Base-by-base conservation (phyloP, 257 asterid genomes). In the Fraxinus excelsior region DNA sequence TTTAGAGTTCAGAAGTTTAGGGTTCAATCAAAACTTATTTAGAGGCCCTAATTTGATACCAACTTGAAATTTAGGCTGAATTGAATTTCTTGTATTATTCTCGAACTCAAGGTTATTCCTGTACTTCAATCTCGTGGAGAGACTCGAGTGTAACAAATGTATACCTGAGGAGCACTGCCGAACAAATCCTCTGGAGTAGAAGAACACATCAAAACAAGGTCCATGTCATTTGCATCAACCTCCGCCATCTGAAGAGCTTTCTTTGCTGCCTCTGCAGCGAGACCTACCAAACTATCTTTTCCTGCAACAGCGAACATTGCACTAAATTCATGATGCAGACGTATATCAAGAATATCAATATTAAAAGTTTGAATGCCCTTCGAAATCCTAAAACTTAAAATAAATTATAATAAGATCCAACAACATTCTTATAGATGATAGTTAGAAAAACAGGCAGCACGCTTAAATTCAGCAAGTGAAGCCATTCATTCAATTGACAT, bases 111-210 rank as follows among this genome's bases (percentile, higher is more conserved):
- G 1, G 40, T 6, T 35, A 35, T 35, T 38, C 46, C 13, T 38
- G 46, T 38, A 38, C 46, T 38, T 38, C 46, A 38, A 38, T 38
- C 46, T 38, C 11, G 49, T 2, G 49, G 49, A 40, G 64, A 53
- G 9, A 53, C 23, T 53, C 64, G 11, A 19, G 64, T 53, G 11
- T 53, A 53, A 53, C 53, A 35, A 29, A 9, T 40, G 18, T 75
- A n/a, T 87, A 92, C 98, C 97, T 94, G 98, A 19, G 98, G 91
- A 26, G 97, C 97, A 83, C 96, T 90, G 53, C 97, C 98, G 76
- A 94, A 94, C 58, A 92, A 83, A 82, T 90, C 97, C 73, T 89
- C 98, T 1, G 97, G 98, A 56, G 98, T 94, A 28, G 98, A 94
- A 76, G 96, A 89, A 74, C 97, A 92, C 84, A 94, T 58, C 75